Evolutionary conservation across 352 stramenopile species (phyloP).

Genomic region (Phytophthora podocarpi): DNA sequence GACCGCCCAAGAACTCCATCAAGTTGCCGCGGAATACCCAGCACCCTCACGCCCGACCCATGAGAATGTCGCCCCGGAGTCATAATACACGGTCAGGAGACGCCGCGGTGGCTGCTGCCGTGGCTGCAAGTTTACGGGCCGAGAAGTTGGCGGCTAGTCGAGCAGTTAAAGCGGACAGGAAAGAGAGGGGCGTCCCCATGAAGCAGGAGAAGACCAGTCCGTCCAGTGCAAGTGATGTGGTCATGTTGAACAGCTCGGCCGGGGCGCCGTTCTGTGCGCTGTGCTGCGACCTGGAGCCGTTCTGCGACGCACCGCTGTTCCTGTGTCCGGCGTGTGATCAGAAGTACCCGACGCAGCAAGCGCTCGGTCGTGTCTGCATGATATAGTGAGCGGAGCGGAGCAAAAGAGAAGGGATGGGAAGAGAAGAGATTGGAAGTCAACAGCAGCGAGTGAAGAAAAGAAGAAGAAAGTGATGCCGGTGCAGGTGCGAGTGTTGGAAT

Average conservation of each 20-base stretch:
- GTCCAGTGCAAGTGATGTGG: conserved; percentile 69
- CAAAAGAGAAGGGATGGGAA: conserved; percentile 5
- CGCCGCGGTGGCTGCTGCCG: conserved; percentile 15
- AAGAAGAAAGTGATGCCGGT: conserved; percentile 9
- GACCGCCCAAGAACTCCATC: conserved; percentile 52
- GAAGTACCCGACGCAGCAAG: conserved; percentile 85
- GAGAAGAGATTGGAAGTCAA: conserved; percentile 19
- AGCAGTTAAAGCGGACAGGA: conserved; percentile 18
- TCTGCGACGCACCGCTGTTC: conserved; percentile 61
- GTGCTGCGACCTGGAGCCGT: conserved; percentile 60
- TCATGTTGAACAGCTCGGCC: conserved; percentile 46
- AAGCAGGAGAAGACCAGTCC: conserved; percentile 63
- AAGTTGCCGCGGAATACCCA: conserved; percentile 36
- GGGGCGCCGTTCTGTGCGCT: conserved; percentile 64
- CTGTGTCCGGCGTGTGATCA: conserved; percentile 76
- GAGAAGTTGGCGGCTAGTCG: conserved; percentile 14
- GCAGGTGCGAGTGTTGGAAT: background rate
- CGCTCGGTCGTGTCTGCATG: conserved; percentile 71
- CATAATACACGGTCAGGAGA: conserved; percentile 29
- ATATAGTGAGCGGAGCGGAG: conserved; percentile 21
- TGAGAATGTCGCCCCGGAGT: conserved; percentile 35
- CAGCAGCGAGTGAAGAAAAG: conserved; percentile 4
- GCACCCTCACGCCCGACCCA: conserved; percentile 13
- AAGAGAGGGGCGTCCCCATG: conserved; percentile 12
- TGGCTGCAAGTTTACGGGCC: conserved; percentile 18